These are phyloP conservation scores for Diplodia mutila DNA, from an alignment of 2,329 filamentous ascomycete species.

Conservation along the genomic window DNA sequence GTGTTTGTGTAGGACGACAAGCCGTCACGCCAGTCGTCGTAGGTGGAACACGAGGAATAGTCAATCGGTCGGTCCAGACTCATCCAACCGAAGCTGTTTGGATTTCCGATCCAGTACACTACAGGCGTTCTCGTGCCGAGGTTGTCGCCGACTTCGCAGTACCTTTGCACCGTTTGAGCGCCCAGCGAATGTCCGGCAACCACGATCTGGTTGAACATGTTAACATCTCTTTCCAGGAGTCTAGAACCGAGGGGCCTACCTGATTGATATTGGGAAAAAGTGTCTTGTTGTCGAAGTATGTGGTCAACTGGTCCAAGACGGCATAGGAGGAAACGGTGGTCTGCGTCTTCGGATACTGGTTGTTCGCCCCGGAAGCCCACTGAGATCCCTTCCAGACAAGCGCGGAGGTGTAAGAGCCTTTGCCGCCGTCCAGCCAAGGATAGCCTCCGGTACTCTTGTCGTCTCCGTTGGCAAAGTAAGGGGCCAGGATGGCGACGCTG, in stretches of 20 bases:
- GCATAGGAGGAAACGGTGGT: constrained; percentile 21
- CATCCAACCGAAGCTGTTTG: constrained; percentile 41
- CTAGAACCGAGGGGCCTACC: background rate
- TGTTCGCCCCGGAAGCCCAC: constrained; percentile 24
- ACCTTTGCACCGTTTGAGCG: constrained; percentile 23
- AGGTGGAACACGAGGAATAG: constrained; percentile 35
- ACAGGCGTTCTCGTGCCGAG: constrained; percentile 8
- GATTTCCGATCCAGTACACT: constrained; percentile 26
- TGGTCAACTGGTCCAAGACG: constrained; percentile 25
- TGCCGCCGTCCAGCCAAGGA: background rate
- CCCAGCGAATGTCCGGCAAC: constrained; percentile 26
- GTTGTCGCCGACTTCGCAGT: constrained; percentile 22
- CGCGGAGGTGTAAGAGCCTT: background rate
- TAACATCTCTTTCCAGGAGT: background rate
- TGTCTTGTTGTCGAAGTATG: constrained; percentile 24
- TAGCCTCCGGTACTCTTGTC: constrained; percentile 22
- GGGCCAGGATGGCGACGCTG: constrained; percentile 19
- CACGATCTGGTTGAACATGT: constrained; percentile 8
- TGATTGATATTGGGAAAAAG: constrained; percentile 25
- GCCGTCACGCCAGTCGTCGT: constrained; percentile 43
- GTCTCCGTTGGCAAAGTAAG: constrained; percentile 28
- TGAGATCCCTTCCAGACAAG: constrained; percentile 26
- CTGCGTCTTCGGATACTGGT: constrained; percentile 23
- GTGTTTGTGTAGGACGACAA: constrained; percentile 38
- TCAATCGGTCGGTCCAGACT: constrained; percentile 36